Percentiles rank a stretch among this genome's conserved stretches.
These are phyloP conservation scores for Phytopythium helicoides DNA, from an alignment of 352 stramenopile genomes.

Conservation along the genomic window DNA sequence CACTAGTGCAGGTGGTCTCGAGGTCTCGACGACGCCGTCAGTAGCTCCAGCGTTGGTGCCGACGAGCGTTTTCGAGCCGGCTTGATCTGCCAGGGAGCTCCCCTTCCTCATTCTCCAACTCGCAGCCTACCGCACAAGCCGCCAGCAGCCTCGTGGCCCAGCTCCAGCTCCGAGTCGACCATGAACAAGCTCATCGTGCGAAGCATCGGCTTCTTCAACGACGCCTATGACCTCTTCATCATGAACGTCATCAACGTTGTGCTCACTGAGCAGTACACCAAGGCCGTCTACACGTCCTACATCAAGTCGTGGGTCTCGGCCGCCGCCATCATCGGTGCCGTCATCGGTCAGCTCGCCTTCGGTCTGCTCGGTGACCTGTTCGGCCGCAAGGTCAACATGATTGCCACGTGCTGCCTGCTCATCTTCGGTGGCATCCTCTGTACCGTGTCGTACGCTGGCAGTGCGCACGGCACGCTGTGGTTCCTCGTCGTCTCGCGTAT, in stretches of 20 bases:
- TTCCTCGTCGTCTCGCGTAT: too few relatives aligned
- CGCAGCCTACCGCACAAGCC: too few relatives aligned
- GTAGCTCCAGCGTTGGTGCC: background rate
- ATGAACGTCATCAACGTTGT: slow-evolving; percentile 73
- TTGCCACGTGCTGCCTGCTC: slow-evolving; percentile 44
- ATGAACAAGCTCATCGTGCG: too few relatives aligned
- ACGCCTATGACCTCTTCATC: slow-evolving; percentile 66
- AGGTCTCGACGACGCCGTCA: too few relatives aligned
- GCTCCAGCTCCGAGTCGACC: too few relatives aligned
- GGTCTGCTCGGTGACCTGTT: slow-evolving; percentile 55
- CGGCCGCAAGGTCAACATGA: slow-evolving; percentile 59
- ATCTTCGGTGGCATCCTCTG: slow-evolving; percentile 50
- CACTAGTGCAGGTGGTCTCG: background rate
- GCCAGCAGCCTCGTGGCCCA: too few relatives aligned
- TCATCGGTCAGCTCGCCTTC: slow-evolving; percentile 56
- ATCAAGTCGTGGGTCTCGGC: too few relatives aligned
- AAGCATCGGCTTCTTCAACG: too few relatives aligned
- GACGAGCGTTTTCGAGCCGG: background rate
- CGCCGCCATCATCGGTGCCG: too few relatives aligned
- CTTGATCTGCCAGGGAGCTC: background rate
- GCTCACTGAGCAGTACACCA: slow-evolving; percentile 55
- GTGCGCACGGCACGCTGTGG: too few relatives aligned
- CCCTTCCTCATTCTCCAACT: slow-evolving; percentile 1
- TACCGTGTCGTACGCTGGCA: too few relatives aligned
- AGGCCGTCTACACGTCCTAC: too few relatives aligned